Evolutionary conservation across 768 basidiomycete species (phyloP), one percentile per base, ranked within the genome.

Genomic region (Trametes sanguinea): DNA sequence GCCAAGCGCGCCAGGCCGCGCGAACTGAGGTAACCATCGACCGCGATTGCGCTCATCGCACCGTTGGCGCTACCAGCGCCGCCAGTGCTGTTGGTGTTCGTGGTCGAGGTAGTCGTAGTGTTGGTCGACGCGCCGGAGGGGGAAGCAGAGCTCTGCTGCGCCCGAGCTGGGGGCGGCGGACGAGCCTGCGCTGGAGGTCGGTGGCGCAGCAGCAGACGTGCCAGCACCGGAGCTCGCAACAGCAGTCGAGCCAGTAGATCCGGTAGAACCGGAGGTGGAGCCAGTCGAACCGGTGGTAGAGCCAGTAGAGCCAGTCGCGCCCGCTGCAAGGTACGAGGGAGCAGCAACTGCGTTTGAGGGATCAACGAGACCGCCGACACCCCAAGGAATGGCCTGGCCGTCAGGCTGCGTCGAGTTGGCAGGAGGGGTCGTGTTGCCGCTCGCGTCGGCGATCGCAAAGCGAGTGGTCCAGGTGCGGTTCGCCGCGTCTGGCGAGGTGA

Each of bases 391-490:
- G 13, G 73, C 42, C 0, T 64, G 37, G 29, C 71, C 63, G 9
- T 75, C 71, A 6, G 86, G 83, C 66, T 92, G 86, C 0, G 73
- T 82, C 10, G 76, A 39, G 57, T 89, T 78, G 16, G 81, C 57
- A 0, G 90, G 79, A 4, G 84, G 67, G 2, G 78, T 78, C 54
- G 80, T 76, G 7, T 73, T 64, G 11, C 83, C 85, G 29, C 72
- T 66, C 3, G 80, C 47, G 37, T 79, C 81, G 3, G 87, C 84
- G 68, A 94, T 90, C 39, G 87, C 77, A 79, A 92, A 93, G 27
- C 92, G 88, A 14, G 83, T 85, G 2, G 90, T 89, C 92, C 92
- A 94, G 27, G 68, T 65, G 39, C 76, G 72, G 69, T 76, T 69
- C 40, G 74, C 1, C 0, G 83, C 69, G 6, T 63, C 68, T 0